Evolutionary conservation across 495 filamentous ascomycete genomes (phyloP), one percentile per base, ranked within the genome.

Genomic region (Penicillium lagena): DNA sequence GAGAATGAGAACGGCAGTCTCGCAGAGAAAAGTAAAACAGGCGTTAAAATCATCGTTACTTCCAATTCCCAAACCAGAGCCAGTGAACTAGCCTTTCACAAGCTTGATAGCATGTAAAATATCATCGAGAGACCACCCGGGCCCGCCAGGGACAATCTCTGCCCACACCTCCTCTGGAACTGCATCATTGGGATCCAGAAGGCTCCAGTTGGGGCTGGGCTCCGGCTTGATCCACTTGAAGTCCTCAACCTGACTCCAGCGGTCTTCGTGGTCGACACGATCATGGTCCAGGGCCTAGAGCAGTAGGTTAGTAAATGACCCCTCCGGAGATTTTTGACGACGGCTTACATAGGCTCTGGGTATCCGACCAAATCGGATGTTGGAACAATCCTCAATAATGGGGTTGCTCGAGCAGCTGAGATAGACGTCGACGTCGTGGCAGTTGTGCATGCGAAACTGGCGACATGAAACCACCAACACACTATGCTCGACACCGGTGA

Each of bases 221-320:
- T 85, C 86, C 9, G 76, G 70, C 63, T 89, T 94, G 48, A 96
- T 75, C 94, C 94, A 97, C 63, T 95, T 93, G 72, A 98, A 98
- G 55, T 98, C 93, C 55, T 96, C 87, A 11, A 98, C 83, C 55
- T 94, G 80, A 53, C 87, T 79, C 86, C 88, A 98, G 46, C 82
- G 72, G 62, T 93, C 90, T 44, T 63, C 49, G 14, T 52, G 43
- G 17, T 70, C 61, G 9, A 52, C 56, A 28, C 59, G 59, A 45
- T 71, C 65, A 34, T 67, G 63, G 22, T 67, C 50, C 37, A 72
- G 48, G 9, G 65, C 58, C 63, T 74, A 38, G 1, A 37, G n/a
- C 11, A n/a, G 10, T 27, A 5, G 15, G 9, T 45, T n/a, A 31
- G 36, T 42, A 42, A 14, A 27, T 7, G 29, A 11, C 22, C 2